Evolutionary conservation across 345 rosid genomes (phyloP), one percentile per base, ranked within the genome.

Genomic region (Combretum micranthum): DNA sequence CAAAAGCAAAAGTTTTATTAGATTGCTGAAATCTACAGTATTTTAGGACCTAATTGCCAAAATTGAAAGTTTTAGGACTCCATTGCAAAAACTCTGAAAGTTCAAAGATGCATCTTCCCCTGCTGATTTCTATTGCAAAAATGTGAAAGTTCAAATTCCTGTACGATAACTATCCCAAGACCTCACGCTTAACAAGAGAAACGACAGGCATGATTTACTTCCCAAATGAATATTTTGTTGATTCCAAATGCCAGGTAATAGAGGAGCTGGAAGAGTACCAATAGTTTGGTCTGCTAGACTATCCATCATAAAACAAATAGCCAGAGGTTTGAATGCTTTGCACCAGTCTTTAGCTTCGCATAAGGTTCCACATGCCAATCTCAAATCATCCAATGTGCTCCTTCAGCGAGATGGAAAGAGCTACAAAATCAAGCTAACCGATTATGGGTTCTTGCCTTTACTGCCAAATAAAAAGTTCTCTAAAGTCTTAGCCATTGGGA

Each of bases 291-390:
- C 44, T 3, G 55, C 73, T 21, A 73, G 85, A 52, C 42, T 83
- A 11, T 54, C 62, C 18, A 75, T 80, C 42, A 77, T 80, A 63
- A 77, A 71, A 64, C 83, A 75, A 58, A 61, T 77, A 43, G 83
- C 81, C 0, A 64, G 42, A 47, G 83, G 64, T 1, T 26, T 75
- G 56, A 56, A 62, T 46, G 77, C 68, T 55, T 77, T 83, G 26
- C 88, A 80, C 76, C 70, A 46, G 55, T 60, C 71, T 47, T 66
- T 80, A 15, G 69, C 77, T 21, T 66, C 75, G 4, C 80, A 78
- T 53, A 73, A 55, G 52, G 83, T 76, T 10, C 80, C 89, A 4
- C 89, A 83, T 49, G 82, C 71, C 39, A 80, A 77, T 52, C 80
- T 83, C 60, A 78, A 83, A 66, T 80, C 89, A 12, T 71, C 83